Evolutionary conservation across 352 stramenopile genomes (phyloP), one percentile per base, ranked within the genome.

Genomic region (Phytophthora melonis): DNA sequence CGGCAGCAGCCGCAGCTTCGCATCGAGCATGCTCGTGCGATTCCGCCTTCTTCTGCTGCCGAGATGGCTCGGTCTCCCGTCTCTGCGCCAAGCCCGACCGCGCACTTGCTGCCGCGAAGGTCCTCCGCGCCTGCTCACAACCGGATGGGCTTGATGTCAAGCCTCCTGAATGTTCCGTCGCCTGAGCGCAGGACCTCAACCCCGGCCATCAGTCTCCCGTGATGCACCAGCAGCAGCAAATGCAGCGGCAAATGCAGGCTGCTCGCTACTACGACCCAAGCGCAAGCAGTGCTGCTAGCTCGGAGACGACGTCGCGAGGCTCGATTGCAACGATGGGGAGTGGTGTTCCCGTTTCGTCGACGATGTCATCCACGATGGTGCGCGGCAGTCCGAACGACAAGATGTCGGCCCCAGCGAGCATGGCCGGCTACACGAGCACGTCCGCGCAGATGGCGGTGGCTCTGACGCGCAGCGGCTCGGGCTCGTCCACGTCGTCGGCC

Each of bases 111-210:
- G 6, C 83, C 86, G 50, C 78, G 72, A 32, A 63, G 81, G 39
- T 58, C 75, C 41, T 63, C 68, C 0, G 59, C 59, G 3, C 54
- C 78, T 45, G 66, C 73, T 19, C 57, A 75, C 27, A 93, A 81
- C 63, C 79, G 84, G 14, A 95, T 95, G 85, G 82, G 82, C 8
- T 75, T 92, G 39, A 95, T 95, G 88, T 83, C 85, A 11, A 95
- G 85, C 41, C 69, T 95, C n/a, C 72, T 95, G 14, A 95, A 93
- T 70, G 84, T 92, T 3, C 72, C 83, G 3, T 91, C 86, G 8
- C 80, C 85, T n/a, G 87, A 93, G 30, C 82, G 52, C 70, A 82
- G 43, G 69, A 70, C 23, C 58, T 87, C 50, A 68, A 79, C 36
- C 56, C 54, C 19, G 77, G 71, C 3, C 79, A 81, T 9, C 77